Base-by-base conservation (phyloP, 192 early-diverging fungal species). In the Dimargaris xerosporica region DNA sequence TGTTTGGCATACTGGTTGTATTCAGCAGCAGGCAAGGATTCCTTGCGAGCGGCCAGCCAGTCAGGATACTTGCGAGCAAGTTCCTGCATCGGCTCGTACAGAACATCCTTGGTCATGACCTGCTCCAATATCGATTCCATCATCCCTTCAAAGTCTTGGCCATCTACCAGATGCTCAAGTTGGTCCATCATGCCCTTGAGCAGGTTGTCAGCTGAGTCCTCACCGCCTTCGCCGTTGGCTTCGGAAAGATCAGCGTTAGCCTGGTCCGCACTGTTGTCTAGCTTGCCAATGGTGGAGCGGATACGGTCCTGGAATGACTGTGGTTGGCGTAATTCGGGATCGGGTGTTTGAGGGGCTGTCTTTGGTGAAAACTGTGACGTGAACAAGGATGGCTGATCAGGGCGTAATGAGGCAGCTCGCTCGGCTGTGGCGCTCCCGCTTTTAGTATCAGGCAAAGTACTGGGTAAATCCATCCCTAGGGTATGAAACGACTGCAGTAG, bases 61-160 rank as follows among this genome's bases (percentile, higher is more conserved):
- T 78, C 75, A 23, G 96, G 95, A 54, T 99, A 99, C 83, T 85
- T 88, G 16, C 62, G 69, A 25, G 81, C 79, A 54, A 99, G 73
- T 46, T 99, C 94, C 73, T 87, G 89, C 78, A 99, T 91, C 12
- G 94, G 94, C 71, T 98, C 94, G 73, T 93, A 89, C 48, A 99
- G 74, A 26, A 97, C 75, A 31, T 96, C 94, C 65, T 91, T 94
- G 45, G 85, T 85, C 84, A 95, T 89, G 41, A 99, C 72, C 71
- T 94, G 82, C 46, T 88, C 81, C 79, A 99, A 89, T 67, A 98
- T 84, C 17, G 82, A 82, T 64, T 90, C 90, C 7, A 98, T 82
- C 63, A 93, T 78, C 29, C 85, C 78, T 63, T 93, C 86, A 67
- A 96, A 87, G 54, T 92, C 87, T 2, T 82, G 81, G 54, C 76